Evolutionary conservation across 192 early-diverging fungal species (phyloP).

Genomic region (Piromyces sp.): DNA sequence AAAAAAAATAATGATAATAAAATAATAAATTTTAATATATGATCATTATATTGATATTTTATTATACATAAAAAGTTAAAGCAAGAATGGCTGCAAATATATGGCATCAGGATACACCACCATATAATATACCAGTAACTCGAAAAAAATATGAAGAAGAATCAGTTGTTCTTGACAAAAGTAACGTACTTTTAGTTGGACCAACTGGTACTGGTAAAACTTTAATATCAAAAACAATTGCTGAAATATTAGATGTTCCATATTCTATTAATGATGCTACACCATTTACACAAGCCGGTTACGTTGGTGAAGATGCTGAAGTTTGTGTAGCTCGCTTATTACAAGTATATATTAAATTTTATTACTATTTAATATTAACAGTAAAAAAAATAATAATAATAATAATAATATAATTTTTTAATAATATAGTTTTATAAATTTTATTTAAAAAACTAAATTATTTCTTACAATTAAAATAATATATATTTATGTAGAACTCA

Average conservation of each 20-base stretch:
- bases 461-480: too few relatives aligned
- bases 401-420: too few relatives aligned
- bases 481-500: too few relatives aligned
- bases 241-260: slow-evolving; percentile 66
- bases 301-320: slow-evolving; percentile 85
- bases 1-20: too few relatives aligned
- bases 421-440: too few relatives aligned
- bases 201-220: slow-evolving; percentile 82
- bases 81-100: not conserved
- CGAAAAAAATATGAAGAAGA: not conserved
- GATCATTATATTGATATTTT: too few relatives aligned
- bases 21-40: too few relatives aligned
- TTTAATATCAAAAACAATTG: slow-evolving; percentile 59
- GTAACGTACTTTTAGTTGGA: slow-evolving; percentile 71
- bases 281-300: slow-evolving; percentile 78
- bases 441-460: too few relatives aligned
- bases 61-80: not conserved
- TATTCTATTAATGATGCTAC: slow-evolving; percentile 82
- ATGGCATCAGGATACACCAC: not conserved
- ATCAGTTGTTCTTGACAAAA: slow-evolving; percentile 53
- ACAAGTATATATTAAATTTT: slow-evolving; percentile 22
- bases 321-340: slow-evolving; percentile 63
- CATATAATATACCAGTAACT: not conserved
- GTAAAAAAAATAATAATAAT: too few relatives aligned
- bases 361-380: too few relatives aligned